Percentiles rank a stretch among this genome's conserved stretches.
These are phyloP conservation scores for Irpex rosettiformis DNA, from an alignment of 1,284 basidiomycete species.

Conservation along the genomic window DNA sequence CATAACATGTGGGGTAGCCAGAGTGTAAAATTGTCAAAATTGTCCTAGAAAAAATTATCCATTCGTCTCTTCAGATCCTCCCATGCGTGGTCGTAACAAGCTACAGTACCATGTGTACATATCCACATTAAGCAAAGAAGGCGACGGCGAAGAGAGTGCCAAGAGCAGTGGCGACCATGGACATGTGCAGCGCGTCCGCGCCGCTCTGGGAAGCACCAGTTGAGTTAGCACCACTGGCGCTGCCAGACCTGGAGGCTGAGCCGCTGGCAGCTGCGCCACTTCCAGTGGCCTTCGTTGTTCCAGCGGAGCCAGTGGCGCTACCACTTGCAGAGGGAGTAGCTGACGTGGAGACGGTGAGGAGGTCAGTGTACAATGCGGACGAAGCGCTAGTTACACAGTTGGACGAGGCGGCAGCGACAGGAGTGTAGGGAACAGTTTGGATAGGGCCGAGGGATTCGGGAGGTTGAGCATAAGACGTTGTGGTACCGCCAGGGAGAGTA, in stretches of 20 bases:
- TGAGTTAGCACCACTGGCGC: slow-evolving; percentile 10
- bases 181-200: slow-evolving; percentile 33
- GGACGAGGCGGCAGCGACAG: slow-evolving; percentile 55
- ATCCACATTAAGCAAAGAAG: slow-evolving; percentile 43
- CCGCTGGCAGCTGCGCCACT: slow-evolving; percentile 18
- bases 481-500: slow-evolving; percentile 37
- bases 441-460: slow-evolving; percentile 56
- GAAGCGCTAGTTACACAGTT: slow-evolving; percentile 61
- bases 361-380: slow-evolving; percentile 43
- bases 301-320: slow-evolving; percentile 20
- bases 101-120: background rate
- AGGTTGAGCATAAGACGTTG: slow-evolving; percentile 55
- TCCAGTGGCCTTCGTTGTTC: slow-evolving; percentile 8
- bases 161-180: slow-evolving; percentile 34
- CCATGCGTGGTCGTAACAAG: background rate
- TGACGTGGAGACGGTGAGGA: slow-evolving; percentile 32
- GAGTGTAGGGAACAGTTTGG: slow-evolving; percentile 56
- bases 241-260: slow-evolving; percentile 19
- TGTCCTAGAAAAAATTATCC: background rate
- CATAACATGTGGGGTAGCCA: background rate
- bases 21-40: background rate
- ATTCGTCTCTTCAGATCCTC: background rate
- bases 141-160: slow-evolving; percentile 43
- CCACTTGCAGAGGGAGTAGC: slow-evolving; percentile 23
- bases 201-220: slow-evolving; percentile 29